Base-by-base conservation (phyloP, 768 basidiomycete species). In the Agrocybe praecox region DNA sequence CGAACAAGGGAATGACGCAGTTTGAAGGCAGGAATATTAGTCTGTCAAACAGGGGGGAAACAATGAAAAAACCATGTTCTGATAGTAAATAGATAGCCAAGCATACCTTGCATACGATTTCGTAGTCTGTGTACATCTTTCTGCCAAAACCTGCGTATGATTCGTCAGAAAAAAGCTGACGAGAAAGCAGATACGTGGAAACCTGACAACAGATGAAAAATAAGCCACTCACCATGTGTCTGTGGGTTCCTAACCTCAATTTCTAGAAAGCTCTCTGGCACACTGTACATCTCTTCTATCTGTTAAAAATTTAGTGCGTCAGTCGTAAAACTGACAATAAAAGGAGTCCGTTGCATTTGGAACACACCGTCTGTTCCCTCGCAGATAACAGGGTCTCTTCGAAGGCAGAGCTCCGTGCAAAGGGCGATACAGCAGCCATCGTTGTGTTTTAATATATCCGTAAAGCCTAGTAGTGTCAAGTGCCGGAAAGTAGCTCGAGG, bases 111-210 rank as follows among this genome's bases (percentile, higher is more conserved):
- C 94, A 97, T 45, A 98, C 89, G 56, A 99, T 89, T 76, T 99
- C 97, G 68, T 98, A 98, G 80, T 98, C 96, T 42, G 97, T 99
- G 75, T 92, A 99, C 96, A 96, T 96, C 82, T 98, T 98, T 65
- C 97, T 81, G 24, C 97, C 96, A 66, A 96, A 94, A 26, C 95
- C 95, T 94, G 69, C 1, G 49, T 22, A 34, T 32, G 26, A 55
- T 7, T 2, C 6, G 17, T 50, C 17, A 29, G 46, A 36, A 58
- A 6, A 40, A 40, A 18, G 21, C 36, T 23, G 23, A 23, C 12
- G 18, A 44, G 1, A 46, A 42, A n/a, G 6, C 34, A 21, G 6
- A 15, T 42, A 19, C 8, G 17, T 9, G 21, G 40, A 40, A 33
- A 10, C 7, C 7, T 11, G 22, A 2, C 14, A 19, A 36, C 24